Base-by-base conservation (phyloP, 2,329 filamentous ascomycete species). In the Calonectria ilicicola region DNA sequence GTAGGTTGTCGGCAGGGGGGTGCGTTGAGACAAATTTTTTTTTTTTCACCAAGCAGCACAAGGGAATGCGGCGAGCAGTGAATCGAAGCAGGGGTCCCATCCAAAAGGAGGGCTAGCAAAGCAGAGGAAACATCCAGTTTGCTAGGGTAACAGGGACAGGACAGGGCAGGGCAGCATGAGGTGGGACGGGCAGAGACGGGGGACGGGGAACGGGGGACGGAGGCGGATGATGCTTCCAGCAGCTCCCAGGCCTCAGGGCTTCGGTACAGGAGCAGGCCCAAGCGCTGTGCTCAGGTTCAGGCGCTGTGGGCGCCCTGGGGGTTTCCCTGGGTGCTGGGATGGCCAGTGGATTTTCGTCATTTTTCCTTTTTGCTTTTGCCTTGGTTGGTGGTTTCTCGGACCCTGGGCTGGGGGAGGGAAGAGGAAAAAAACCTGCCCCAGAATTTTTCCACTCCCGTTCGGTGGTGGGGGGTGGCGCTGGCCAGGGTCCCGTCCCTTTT, bases 21-120 rank as follows among this genome's bases (percentile, higher is more conserved):
- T 77, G 78, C 73, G 77, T 75, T 75, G 75, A 77, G 76, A 76
- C 74, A 79, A 77, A 32, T 53, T 32, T 53, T 79, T 79, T 79
- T 79, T 75, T 73, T 77, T 71, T 70, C 70, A 72, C 46, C n/a
- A n/a, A 69, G 68, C 67, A 73, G 66, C 72, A 75, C 47, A 73
- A 77, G 72, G 73, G 68, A 78, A 78, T 73, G 72, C 77, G 75
- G 75, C 75, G 49, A 74, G 51, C 65, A 76, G 66, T 65, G 73
- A 74, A 75, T 73, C 72, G 56, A 69, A 47, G 70, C 75, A 73
- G 19, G 40, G 58, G 69, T 64, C 47, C 56, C 27, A 35, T 35
- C 35, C n/a, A 42, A 56, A 60, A 51, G 53, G 65, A 62, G 23
- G 58, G 58, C 65, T 60, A 60, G 12, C 53, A 65, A 47, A 49